Conservation (phyloP, 306 rosid species). For the Cajanus cajan region DNA sequence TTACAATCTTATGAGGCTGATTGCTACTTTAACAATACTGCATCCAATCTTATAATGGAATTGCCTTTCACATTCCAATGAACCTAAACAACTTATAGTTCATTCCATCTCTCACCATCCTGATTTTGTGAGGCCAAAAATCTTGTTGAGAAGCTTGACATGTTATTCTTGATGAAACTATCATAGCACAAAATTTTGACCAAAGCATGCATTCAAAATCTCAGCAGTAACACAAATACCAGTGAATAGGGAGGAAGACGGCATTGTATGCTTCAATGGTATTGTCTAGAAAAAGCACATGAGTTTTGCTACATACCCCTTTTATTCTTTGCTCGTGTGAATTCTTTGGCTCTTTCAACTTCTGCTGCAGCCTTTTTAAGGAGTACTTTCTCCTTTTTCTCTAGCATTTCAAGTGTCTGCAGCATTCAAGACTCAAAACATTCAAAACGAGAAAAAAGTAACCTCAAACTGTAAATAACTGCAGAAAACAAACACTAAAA, state of each 20-base stretch:
- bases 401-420: constrained; percentile 97
- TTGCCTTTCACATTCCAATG: neutral
- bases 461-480: neutral
- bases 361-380: constrained; percentile 73
- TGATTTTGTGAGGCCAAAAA: neutral
- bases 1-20: no score
- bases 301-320: constrained; percentile 56
- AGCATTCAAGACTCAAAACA: constrained; percentile 27
- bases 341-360: constrained; percentile 92
- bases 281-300: constrained; percentile 15
- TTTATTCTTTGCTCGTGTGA: constrained; percentile 83
- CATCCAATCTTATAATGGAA: neutral
- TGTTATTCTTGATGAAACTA: neutral
- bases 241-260: neutral
- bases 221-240: neutral
- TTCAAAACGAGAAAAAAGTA: neutral
- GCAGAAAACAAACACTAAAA: neutral
- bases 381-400: constrained; percentile 93
- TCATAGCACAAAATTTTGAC: constrained; percentile 8
- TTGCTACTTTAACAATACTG: no score
- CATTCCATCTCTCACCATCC: neutral
- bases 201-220: neutral
- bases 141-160: neutral
- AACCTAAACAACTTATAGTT: neutral
- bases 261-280: neutral